Conservation (phyloP, 495 filamentous ascomycete genomes). For the Lophium mytilinum region DNA sequence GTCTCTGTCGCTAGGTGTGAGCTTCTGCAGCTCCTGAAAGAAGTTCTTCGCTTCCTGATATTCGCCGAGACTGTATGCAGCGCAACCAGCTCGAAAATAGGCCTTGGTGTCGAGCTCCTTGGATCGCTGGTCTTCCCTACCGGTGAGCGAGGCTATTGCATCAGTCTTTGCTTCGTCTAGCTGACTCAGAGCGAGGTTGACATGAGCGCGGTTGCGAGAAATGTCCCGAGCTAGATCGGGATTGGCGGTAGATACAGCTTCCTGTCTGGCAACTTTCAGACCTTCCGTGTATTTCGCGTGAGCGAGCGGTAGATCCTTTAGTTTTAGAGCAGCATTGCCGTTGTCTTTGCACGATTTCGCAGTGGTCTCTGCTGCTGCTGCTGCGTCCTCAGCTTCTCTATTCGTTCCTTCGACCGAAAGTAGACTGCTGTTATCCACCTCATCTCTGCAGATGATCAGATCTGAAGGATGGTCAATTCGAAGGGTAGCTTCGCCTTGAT, state of each 20-base stretch:
- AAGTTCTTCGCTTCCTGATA: slow-evolving; percentile 6
- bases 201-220: slow-evolving; percentile 18
- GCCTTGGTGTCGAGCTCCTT: slow-evolving; percentile 28
- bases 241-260: not conserved
- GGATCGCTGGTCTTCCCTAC: slow-evolving; percentile 19
- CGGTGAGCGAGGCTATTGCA: slow-evolving; percentile 28
- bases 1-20: slow-evolving; percentile 14
- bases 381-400: slow-evolving; percentile 10
- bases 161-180: slow-evolving; percentile 32
- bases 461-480: slow-evolving; percentile 24
- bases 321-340: slow-evolving; percentile 32
- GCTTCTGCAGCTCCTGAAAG: slow-evolving; percentile 10
- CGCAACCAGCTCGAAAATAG: slow-evolving; percentile 22
- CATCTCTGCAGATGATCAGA: slow-evolving; percentile 9
- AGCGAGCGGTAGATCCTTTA: slow-evolving; percentile 25
- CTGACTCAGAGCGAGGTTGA: slow-evolving; percentile 28
- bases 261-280: slow-evolving; percentile 8
- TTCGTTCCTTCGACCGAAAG: not conserved
- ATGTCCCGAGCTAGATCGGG: slow-evolving; percentile 13
- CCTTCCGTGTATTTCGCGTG: slow-evolving; percentile 31
- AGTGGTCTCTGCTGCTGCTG: slow-evolving; percentile 10
- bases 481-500: slow-evolving; percentile 8
- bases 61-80: slow-evolving; percentile 23
- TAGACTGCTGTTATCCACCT: not conserved
- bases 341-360: slow-evolving; percentile 31